Evolutionary conservation across 192 early-diverging fungal genomes (phyloP), one percentile per base, ranked within the genome.

Genomic region (Coemansia sp.): DNA sequence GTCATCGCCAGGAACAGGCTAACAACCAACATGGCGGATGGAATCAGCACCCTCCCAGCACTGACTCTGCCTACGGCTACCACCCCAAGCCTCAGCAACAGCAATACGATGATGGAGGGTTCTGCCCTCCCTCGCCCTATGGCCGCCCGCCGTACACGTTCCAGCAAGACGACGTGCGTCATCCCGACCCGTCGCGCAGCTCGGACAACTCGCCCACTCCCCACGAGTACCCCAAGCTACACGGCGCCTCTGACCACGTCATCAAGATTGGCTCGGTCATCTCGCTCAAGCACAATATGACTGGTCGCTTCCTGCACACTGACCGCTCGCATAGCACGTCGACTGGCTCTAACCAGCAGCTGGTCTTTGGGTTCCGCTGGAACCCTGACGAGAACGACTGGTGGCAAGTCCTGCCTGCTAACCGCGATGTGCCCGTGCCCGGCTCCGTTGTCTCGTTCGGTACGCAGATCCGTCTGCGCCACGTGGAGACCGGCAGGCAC

Each of bases 381-480:
- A 67, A 74, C 33, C 36, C 76, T 14, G 69, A 69, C 40, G 42
- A 71, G 56, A 67, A 80, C 34, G 67, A 83, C 56, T 71, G 59
- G 59, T 87, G 85, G 83, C 85, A 85, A 31, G 82, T 85, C 14
- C 74, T 86, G 9, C 86, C 85, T 4, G 83, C 82, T 24, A 80
- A 79, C 31, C 67, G 24, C 33, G 67, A 73, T 21, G 67, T 75
- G 18, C 69, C 72, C 5, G 62, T 81, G 2, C 70, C 73, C 2
- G 86, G 77, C 16, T 72, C 76, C 10, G 67, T 69, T 20, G 66
- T 87, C 5, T 33, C 61, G 43, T 86, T 79, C 59, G 82, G 82
- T 31, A 78, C 71, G 1, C 62, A 79, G 63, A 76, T 87, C 57
- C 83, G 86, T 26, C 69, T 87, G 40, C 79, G 82, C 31, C 85